Percentiles rank a stretch among this genome's conserved stretches.
These are phyloP conservation scores for Fusarium tricinctum DNA, from an alignment of 2,329 filamentous ascomycete genomes.

Conservation along the genomic window DNA sequence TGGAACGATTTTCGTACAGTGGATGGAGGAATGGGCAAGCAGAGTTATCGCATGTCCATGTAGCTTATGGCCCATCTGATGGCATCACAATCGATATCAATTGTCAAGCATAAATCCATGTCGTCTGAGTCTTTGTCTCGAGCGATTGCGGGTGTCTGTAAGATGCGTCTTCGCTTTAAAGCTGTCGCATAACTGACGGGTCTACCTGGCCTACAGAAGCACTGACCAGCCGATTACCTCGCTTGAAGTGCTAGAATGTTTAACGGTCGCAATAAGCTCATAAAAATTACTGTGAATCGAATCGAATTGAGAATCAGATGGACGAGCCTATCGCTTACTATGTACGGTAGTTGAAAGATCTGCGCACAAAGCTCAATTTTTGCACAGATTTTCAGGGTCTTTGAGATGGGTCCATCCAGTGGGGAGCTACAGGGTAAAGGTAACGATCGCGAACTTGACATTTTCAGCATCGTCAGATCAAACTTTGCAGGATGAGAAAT, in stretches of 20 bases:
- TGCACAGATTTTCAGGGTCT: conserved; percentile 30
- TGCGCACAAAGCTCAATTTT: conserved; percentile 8
- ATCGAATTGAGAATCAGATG: background rate
- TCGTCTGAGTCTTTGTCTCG: background rate
- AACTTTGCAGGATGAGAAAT: too few relatives aligned
- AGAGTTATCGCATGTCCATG: conserved; percentile 9
- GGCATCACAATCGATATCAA: conserved; percentile 3
- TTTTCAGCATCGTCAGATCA: background rate
- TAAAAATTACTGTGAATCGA: background rate
- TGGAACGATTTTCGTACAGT: conserved; percentile 4
- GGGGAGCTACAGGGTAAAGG: conserved; percentile 17
- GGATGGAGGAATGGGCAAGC: conserved; percentile 15
- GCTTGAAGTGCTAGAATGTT: background rate
- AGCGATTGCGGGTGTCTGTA: background rate
- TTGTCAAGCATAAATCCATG: background rate
- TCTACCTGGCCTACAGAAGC: background rate
- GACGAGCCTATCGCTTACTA: background rate
- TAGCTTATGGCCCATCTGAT: conserved; percentile 8
- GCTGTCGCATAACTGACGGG: background rate
- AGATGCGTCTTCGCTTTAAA: background rate
- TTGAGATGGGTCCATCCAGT: background rate
- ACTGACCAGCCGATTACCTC: background rate
- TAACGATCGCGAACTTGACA: background rate
- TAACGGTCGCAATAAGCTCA: background rate
- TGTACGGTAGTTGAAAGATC: background rate